These are phyloP conservation scores for Penicillium sclerotiorum DNA, from an alignment of 2,329 filamentous ascomycete genomes.

Conservation along the genomic window DNA sequence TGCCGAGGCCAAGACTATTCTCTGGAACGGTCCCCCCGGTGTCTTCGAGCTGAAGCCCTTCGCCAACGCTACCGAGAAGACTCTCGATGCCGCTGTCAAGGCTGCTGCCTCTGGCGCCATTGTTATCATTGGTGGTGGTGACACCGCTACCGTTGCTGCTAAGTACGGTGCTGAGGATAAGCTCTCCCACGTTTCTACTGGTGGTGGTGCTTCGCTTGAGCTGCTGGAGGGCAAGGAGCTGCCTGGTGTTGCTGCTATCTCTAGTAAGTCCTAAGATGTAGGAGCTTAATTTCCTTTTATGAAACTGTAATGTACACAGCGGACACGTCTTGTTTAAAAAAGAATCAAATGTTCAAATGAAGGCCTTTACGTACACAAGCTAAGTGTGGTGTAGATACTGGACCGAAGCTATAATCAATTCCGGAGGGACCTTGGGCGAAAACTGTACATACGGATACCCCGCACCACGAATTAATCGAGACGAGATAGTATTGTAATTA, in stretches of 20 bases:
- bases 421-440: not conserved
- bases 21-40: conserved; percentile 97
- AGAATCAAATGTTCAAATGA: conserved; percentile 17
- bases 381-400: conserved; percentile 28
- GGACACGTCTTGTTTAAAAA: conserved; percentile 24
- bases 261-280: conserved; percentile 60
- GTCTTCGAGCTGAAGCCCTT: conserved; percentile 98
- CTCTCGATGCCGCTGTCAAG: conserved; percentile 82
- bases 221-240: conserved; percentile 97
- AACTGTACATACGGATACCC: not conserved
- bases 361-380: not conserved
- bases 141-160: conserved; percentile 95
- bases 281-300: conserved; percentile 16
- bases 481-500: not conserved
- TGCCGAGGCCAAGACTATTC: conserved; percentile 86
- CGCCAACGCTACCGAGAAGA: conserved; percentile 86
- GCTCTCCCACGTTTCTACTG: conserved; percentile 97
- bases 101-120: conserved; percentile 84
- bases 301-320: conserved; percentile 42
- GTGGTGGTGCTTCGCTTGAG: conserved; percentile 93
- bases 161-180: conserved; percentile 97
- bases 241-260: conserved; percentile 89
- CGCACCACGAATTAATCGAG: too few relatives aligned
- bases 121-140: conserved; percentile 97
- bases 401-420: conserved; percentile 30